Percentiles rank a stretch among this genome's conserved stretches.
phyloP scores from a whole-genome alignment of 1,139 yeast genomes.

The Groenewaldozyma sp. region DNA sequence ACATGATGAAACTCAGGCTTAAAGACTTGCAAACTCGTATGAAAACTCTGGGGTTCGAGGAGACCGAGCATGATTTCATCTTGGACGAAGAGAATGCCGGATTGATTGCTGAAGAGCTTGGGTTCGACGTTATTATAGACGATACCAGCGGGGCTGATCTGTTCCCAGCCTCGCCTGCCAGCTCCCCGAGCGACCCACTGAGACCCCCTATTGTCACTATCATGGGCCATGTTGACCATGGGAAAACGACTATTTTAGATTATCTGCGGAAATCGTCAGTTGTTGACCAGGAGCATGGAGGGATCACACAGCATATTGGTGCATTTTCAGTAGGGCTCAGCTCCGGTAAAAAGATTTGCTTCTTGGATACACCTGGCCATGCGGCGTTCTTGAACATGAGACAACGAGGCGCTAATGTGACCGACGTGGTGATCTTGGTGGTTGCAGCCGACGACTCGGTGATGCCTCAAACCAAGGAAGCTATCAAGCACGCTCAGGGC shows the following conservation, averaged over 20 bases:
- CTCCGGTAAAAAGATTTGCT: conserved; percentile 65
- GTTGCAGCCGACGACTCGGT: conserved; percentile 99
- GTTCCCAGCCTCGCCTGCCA: conserved; percentile 39
- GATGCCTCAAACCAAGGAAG: conserved; percentile 96
- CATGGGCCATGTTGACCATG: conserved; percentile 99
- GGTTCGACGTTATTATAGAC: conserved; percentile 47
- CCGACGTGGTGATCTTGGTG: conserved; percentile 85
- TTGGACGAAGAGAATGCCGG: conserved; percentile 80
- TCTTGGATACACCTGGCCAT: conserved; percentile 96
- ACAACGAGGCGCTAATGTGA: conserved; percentile 89
- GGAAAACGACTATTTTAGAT: conserved; percentile 90
- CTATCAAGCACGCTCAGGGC: conserved; percentile 82
- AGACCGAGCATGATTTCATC: conserved; percentile 66
- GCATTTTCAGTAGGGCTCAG: conserved; percentile 86
- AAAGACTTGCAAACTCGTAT: conserved; percentile 51
- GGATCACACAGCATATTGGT: conserved; percentile 96
- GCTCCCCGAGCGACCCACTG: conserved; percentile 37
- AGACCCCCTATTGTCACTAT: conserved; percentile 94
- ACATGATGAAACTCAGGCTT: conserved; percentile 56
- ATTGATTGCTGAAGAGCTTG: conserved; percentile 81
- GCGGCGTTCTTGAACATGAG: conserved; percentile 96
- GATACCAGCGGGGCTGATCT: conserved; percentile 58
- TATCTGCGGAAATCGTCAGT: conserved; percentile 73
- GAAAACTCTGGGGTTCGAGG: conserved; percentile 64
- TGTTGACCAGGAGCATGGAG: conserved; percentile 84